Percentiles rank a stretch among this genome's conserved stretches.
Evolutionary conservation across 768 basidiomycete species (phyloP).

Genomic region (Pholiota conissans): DNA sequence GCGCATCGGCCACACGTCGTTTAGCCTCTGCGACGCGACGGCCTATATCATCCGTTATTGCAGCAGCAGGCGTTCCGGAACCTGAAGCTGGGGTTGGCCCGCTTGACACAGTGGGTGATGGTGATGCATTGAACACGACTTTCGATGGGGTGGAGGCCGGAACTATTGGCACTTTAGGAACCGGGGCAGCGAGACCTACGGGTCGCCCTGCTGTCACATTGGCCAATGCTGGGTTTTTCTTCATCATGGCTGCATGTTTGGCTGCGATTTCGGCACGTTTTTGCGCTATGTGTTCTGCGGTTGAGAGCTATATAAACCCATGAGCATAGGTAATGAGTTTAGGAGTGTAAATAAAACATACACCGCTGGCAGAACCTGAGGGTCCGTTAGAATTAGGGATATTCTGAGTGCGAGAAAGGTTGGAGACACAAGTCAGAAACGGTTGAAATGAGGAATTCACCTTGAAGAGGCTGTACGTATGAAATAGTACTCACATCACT

Average conservation of each 20-base stretch:
- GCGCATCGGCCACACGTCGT: slow-evolving; percentile 79
- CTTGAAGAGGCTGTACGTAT: slow-evolving; percentile 41
- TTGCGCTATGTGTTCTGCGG: slow-evolving; percentile 74
- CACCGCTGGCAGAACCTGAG: slow-evolving; percentile 9
- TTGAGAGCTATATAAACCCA: slow-evolving; percentile 38
- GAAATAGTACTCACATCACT: slow-evolving; percentile 69
- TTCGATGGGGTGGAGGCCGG: slow-evolving; percentile 29
- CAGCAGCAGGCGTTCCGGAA: slow-evolving; percentile 41
- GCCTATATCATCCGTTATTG: slow-evolving; percentile 59
- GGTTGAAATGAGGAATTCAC: slow-evolving; percentile 63
- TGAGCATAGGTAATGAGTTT: background rate
- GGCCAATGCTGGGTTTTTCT: slow-evolving; percentile 30
- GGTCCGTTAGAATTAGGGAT: slow-evolving; percentile 9
- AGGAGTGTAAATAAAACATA: slow-evolving; percentile 3
- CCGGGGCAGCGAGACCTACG: slow-evolving; percentile 39
- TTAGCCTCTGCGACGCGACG: slow-evolving; percentile 84
- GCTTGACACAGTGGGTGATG: slow-evolving; percentile 34
- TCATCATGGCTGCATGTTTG: slow-evolving; percentile 78
- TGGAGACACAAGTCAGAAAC: slow-evolving; percentile 49
- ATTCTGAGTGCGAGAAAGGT: slow-evolving; percentile 22
- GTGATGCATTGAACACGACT: slow-evolving; percentile 31
- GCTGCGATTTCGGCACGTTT: slow-evolving; percentile 85
- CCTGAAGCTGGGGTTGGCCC: slow-evolving; percentile 43
- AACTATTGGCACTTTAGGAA: slow-evolving; percentile 37
- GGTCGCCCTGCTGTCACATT: slow-evolving; percentile 15